These are phyloP conservation scores for Glutinoglossum americanum DNA, from an alignment of 495 filamentous ascomycete genomes.

Conservation along the genomic window DNA sequence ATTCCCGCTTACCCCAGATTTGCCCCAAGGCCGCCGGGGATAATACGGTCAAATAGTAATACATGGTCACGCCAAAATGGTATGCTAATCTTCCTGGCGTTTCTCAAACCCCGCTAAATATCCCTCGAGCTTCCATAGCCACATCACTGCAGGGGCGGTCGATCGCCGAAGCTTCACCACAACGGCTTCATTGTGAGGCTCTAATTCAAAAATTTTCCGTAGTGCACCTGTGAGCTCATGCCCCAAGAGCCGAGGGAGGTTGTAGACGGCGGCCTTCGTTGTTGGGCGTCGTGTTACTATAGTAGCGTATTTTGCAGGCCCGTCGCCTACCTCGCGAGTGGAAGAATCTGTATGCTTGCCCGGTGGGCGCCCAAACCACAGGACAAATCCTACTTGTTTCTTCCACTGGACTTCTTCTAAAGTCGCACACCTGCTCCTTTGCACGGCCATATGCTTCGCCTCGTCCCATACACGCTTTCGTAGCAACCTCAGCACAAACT, in stretches of 20 bases:
- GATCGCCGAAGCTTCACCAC: background rate
- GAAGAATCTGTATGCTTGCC: background rate
- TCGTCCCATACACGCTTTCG: constrained; percentile 23
- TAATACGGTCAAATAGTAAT: background rate
- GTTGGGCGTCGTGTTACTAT: background rate
- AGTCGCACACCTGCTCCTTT: background rate
- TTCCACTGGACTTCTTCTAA: background rate
- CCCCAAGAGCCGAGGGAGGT: constrained; percentile 4
- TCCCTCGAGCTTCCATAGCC: constrained; percentile 1
- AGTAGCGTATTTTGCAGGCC: background rate
- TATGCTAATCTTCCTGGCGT: background rate
- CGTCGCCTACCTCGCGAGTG: background rate
- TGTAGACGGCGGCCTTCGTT: background rate
- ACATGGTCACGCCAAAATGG: background rate
- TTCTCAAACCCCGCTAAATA: background rate
- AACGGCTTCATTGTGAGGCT: background rate
- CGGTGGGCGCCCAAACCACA: background rate
- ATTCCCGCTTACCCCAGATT: background rate
- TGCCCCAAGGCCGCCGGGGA: background rate
- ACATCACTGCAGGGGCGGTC: background rate
- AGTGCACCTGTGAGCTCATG: background rate
- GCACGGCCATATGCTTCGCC: constrained; percentile 10
- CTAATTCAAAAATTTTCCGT: background rate
- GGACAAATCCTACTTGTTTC: background rate
- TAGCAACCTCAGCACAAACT: constrained; percentile 31